Base-by-base conservation (phyloP, 768 basidiomycete genomes). In the Mycena filopes region DNA sequence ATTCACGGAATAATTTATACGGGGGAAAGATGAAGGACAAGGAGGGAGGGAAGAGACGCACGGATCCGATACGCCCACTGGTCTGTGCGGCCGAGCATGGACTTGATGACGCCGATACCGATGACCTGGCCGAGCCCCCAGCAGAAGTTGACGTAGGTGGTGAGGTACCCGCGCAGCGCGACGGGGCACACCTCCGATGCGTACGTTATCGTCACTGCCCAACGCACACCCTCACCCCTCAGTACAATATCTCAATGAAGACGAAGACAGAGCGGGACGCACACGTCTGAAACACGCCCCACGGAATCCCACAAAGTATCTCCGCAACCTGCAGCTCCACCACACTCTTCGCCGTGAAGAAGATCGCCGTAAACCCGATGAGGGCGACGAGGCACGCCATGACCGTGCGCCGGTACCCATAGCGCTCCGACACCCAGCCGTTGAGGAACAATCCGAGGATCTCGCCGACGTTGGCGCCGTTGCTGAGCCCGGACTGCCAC, bases 81-180 rank as follows among this genome's bases (percentile, higher is more conserved):
- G 63, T 65, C 63, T 5, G 58, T 58, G 21, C 67, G 63, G 16
- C 53, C 53, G 18, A 71, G 67, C 70, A 68, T 68, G 4, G 64
- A 55, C n/a, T 68, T 71, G 40, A 71, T 69, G 25, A 71, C 70
- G 55, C 70, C 70, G 49, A 71, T 68, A 31, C 70, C 70, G 54
- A 71, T 63, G n/a, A 69, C 67, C 26, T 70, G 66, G 20, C 70
- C 67, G 9, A 71, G 50, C 0, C 70, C 70, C 70, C 70, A 68
- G 60, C 70, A 71, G 66, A 71, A 71, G 61, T 71, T 71, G 59
- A 71, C 70, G 49, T 71, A 71, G 18, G 70, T 71, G 3, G 70
- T 71, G 51, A 71, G 64, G 57, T 71, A 71, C 12, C 70, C 67
- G 29, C 70, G 66, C 3, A 71, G 56, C 3, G 70, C 67, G 63